phyloP scores from a whole-genome alignment of 306 rosid species.

The Chamaecrista fasciculata region DNA sequence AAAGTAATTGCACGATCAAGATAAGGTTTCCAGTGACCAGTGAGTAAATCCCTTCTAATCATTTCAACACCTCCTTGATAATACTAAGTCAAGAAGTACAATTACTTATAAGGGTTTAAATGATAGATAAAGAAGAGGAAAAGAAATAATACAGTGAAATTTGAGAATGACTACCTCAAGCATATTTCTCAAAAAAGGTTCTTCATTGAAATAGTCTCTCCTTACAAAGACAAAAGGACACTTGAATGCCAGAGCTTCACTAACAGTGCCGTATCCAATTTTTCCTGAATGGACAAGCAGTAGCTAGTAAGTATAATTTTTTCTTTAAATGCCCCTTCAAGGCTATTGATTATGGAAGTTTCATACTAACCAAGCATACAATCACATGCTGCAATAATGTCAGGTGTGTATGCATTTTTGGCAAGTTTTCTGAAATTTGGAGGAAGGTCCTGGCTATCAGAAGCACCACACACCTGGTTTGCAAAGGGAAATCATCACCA shows the following conservation, averaged over 20 bases:
- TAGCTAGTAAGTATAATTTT: slow-evolving; percentile 1
- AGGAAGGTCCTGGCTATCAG: slow-evolving; percentile 74
- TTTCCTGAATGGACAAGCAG: slow-evolving; percentile 59
- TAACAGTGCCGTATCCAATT: slow-evolving; percentile 94
- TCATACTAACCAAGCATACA: slow-evolving; percentile 90
- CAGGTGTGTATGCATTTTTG: slow-evolving; percentile 88
- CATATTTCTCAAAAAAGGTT: slow-evolving; percentile 97
- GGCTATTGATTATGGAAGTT: slow-evolving; percentile 17
- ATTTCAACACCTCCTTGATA: slow-evolving; percentile 98
- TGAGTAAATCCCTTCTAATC: slow-evolving; percentile 93
- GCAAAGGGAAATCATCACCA: slow-evolving; percentile 23
- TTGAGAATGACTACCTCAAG: slow-evolving; percentile 63
- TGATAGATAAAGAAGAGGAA: background rate
- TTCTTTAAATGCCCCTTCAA: slow-evolving; percentile 19
- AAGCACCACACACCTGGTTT: slow-evolving; percentile 89
- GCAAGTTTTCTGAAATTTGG: slow-evolving; percentile 74
- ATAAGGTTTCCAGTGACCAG: slow-evolving; percentile 99
- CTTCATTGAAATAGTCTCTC: slow-evolving; percentile 97
- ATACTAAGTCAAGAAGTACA: slow-evolving; percentile 38
- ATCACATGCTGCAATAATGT: slow-evolving; percentile 87
- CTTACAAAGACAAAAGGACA: slow-evolving; percentile 97
- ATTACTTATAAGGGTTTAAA: slow-evolving; percentile 26
- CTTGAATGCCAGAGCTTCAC: slow-evolving; percentile 89
- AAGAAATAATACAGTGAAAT: slow-evolving; percentile 12
- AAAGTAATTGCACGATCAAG: slow-evolving; percentile 93